These are phyloP conservation scores for Bacidia rubella DNA, from an alignment of 495 filamentous ascomycete genomes.

Conservation along the genomic window DNA sequence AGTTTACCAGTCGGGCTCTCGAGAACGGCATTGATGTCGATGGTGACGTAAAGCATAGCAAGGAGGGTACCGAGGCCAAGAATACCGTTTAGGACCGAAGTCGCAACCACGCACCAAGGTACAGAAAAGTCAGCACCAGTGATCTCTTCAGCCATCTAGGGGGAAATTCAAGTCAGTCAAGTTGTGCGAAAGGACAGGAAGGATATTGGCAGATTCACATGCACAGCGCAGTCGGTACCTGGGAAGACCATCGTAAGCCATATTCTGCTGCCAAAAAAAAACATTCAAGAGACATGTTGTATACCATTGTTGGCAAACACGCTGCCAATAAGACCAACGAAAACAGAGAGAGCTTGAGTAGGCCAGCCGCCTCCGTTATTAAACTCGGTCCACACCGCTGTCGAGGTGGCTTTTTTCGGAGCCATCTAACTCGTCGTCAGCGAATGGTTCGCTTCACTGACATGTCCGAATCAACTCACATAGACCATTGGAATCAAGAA, in stretches of 20 bases:
- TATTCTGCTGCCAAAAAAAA: not conserved
- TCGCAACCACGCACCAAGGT: constrained; percentile 31
- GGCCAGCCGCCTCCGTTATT: constrained; percentile 36
- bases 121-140: constrained; percentile 27
- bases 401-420: constrained; percentile 13
- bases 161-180: not conserved
- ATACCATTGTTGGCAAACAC: constrained; percentile 29
- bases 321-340: constrained; percentile 30
- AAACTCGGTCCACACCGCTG: constrained; percentile 24
- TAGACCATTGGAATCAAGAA: constrained; percentile 33
- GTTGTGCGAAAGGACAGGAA: not conserved
- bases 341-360: constrained; percentile 28
- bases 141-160: constrained; percentile 31
- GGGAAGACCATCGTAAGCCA: constrained; percentile 1
- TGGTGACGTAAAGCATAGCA: constrained; percentile 21
- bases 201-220: constrained; percentile 16
- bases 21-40: constrained; percentile 20
- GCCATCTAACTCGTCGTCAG: constrained; percentile 2
- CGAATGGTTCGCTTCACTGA: constrained; percentile 9
- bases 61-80: constrained; percentile 21
- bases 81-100: constrained; percentile 30
- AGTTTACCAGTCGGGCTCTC: constrained; percentile 14
- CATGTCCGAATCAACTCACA: constrained; percentile 16
- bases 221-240: constrained; percentile 23
- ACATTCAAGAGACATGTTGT: not conserved